A percentile compares a stretch with the other conserved stretches of the same genome.
These are phyloP conservation scores for Phytophthora citricola DNA, from an alignment of 352 stramenopile genomes.

Conservation along the genomic window DNA sequence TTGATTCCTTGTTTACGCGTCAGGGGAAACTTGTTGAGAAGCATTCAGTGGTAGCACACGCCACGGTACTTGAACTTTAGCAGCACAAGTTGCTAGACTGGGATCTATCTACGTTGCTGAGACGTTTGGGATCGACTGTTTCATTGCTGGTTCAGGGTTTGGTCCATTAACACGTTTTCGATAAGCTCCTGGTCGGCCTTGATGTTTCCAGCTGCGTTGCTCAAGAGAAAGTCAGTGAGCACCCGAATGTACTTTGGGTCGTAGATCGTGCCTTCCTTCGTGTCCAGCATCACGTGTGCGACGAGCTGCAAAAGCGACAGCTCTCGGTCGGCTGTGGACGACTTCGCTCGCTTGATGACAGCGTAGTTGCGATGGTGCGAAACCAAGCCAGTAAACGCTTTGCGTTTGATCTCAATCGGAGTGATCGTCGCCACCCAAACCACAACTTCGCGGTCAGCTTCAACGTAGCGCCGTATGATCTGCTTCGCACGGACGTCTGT, in stretches of 20 bases:
- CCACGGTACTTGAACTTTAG: no score
- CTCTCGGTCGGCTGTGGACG: constrained; percentile 29
- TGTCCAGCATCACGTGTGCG: constrained; percentile 51
- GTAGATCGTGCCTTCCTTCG: constrained; percentile 36
- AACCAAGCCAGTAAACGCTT: constrained; percentile 24
- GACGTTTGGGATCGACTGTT: background rate
- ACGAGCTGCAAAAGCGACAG: constrained; percentile 57
- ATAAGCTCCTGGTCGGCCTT: constrained; percentile 52
- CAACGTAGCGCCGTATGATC: constrained; percentile 31
- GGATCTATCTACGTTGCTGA: constrained; percentile 1
- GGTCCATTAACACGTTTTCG: constrained; percentile 48
- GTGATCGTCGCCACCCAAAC: constrained; percentile 34
- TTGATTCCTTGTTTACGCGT: background rate
- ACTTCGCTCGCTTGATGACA: constrained; percentile 49
- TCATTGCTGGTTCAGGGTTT: constrained; percentile 12
- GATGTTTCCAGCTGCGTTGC: constrained; percentile 45
- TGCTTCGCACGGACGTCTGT: constrained; percentile 39
- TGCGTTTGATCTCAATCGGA: constrained; percentile 28
- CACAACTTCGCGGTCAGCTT: constrained; percentile 35
- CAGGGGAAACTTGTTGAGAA: no score
- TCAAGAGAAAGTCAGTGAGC: constrained; percentile 57
- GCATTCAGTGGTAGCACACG: no score
- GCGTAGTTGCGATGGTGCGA: constrained; percentile 67
- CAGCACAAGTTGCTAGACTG: no score
- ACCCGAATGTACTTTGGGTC: constrained; percentile 39